Evolutionary conservation across 805 yeast species (phyloP).

Genomic region (Candida yuanshanica): DNA sequence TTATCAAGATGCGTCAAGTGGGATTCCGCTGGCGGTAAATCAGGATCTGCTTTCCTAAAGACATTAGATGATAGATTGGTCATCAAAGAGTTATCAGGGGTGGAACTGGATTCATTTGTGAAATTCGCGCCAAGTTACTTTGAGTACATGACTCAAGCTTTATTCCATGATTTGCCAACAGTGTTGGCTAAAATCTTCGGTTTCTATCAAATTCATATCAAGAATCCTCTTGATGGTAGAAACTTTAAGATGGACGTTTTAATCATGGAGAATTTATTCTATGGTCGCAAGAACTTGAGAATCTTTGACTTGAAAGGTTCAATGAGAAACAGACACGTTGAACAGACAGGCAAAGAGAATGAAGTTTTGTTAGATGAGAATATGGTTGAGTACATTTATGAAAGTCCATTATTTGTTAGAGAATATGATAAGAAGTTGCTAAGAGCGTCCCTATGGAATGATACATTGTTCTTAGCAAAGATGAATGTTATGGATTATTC

Average conservation of each 20-base stretch:
- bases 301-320: conserved; percentile 97
- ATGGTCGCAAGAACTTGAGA: conserved; percentile 71
- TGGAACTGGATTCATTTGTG: conserved; percentile 89
- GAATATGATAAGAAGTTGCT: conserved; percentile 85
- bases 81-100: conserved; percentile 79
- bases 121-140: conserved; percentile 95
- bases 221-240: conserved; percentile 69
- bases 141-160: conserved; percentile 91
- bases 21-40: conserved; percentile 95
- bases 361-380: conserved; percentile 94
- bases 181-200: conserved; percentile 94
- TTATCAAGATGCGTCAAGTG: conserved; percentile 90
- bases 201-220: conserved; percentile 87
- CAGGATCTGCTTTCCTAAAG: conserved; percentile 90
- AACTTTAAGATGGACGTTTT: conserved; percentile 82
- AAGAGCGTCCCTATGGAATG: conserved; percentile 90
- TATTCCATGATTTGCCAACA: conserved; percentile 92
- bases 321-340: conserved; percentile 94
- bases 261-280: conserved; percentile 93
- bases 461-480: conserved; percentile 86
- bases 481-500: conserved; percentile 99
- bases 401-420: conserved; percentile 88
- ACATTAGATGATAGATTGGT: conserved; percentile 88
- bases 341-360: conserved; percentile 92
- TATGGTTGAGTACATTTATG: conserved; percentile 97